phyloP scores from a whole-genome alignment of 768 basidiomycete species.

The Suillus plorans region DNA sequence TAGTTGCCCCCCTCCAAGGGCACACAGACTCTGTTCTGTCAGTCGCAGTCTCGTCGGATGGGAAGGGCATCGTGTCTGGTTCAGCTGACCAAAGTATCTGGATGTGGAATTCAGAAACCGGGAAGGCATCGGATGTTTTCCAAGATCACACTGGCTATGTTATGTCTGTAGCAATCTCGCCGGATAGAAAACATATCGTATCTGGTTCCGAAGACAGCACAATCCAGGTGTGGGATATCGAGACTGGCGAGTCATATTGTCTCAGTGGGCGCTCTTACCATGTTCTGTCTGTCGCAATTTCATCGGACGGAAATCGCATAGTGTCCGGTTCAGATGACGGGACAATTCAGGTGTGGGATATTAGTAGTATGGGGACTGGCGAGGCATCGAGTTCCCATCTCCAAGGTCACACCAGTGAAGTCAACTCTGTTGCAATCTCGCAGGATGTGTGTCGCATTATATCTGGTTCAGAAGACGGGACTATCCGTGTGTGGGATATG shows the following conservation, averaged over 20 bases:
- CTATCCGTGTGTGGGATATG: too few species aligned
- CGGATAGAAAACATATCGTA: neutral
- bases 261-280: neutral
- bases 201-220: neutral
- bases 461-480: too few species aligned
- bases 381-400: too few species aligned
- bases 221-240: neutral
- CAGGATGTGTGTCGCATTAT: too few species aligned
- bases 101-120: neutral
- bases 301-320: neutral
- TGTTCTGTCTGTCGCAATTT: constrained; percentile 14
- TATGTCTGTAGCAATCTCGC: neutral
- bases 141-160: neutral
- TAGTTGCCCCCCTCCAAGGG: neutral
- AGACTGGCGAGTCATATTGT: neutral
- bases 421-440: too few species aligned
- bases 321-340: neutral
- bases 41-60: neutral
- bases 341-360: neutral
- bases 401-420: too few species aligned
- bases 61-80: neutral
- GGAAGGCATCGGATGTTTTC: neutral
- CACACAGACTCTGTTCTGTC: neutral
- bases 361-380: too few species aligned
- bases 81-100: neutral